A percentile compares a stretch with the other conserved stretches of the same genome.
phyloP scores from a whole-genome alignment of 345 rosid species.

The Eucalyptus erythrocorys region DNA sequence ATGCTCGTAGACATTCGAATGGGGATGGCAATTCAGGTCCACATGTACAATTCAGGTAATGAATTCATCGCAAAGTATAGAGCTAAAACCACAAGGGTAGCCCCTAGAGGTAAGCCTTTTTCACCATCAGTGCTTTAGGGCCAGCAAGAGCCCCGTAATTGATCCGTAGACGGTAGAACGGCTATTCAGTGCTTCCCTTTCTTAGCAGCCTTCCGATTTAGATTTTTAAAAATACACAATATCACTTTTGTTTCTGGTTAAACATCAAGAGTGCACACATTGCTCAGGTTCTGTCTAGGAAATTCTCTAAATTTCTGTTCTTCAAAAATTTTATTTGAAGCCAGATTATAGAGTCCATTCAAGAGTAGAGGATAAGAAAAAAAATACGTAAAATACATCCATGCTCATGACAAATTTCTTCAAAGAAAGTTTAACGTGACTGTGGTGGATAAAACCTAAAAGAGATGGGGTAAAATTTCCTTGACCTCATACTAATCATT shows the following conservation, averaged over 20 bases:
- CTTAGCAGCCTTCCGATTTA: not conserved
- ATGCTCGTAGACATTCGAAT: not conserved
- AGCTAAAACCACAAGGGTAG: not conserved
- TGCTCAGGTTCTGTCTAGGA: not conserved
- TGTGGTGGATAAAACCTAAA: not conserved
- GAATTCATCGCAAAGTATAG: not conserved
- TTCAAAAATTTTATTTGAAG: not conserved
- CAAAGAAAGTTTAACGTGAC: not conserved
- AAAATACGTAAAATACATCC: not conserved
- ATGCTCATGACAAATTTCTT: not conserved
- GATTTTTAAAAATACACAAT: not conserved
- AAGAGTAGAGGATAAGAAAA: not conserved
- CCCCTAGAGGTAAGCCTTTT: not conserved
- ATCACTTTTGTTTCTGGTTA: not conserved
- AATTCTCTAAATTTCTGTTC: not conserved
- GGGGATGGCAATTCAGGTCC: not conserved
- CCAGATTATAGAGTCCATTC: not conserved
- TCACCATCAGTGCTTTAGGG: not conserved
- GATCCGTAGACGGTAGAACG: not conserved
- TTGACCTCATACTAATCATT: not conserved
- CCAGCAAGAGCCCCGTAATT: not conserved
- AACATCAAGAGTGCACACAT: not conserved
- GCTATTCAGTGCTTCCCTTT: not conserved
- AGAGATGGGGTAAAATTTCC: not conserved
- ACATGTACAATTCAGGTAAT: not conserved